Percentiles rank a stretch among this genome's conserved stretches.
Conservation (phyloP, 2,329 filamentous ascomycete species). For the Fusarium sp. region DNA sequence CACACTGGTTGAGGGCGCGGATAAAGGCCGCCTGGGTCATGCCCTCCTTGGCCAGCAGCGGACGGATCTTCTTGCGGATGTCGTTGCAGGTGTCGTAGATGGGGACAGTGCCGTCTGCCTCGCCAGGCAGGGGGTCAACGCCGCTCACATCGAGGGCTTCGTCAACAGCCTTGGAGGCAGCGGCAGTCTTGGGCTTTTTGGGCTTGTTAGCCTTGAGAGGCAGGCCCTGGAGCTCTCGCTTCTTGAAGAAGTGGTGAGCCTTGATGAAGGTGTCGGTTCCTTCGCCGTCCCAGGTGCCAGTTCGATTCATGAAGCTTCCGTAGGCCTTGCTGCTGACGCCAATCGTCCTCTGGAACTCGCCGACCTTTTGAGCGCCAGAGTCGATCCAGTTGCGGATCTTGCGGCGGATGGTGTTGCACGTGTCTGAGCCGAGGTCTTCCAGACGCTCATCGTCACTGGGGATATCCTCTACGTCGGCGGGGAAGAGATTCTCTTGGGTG, state of each 20-base stretch:
- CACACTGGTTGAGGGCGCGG: constrained; percentile 59
- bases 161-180: constrained; percentile 42
- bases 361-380: constrained; percentile 50
- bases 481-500: constrained; percentile 37
- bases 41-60: constrained; percentile 55
- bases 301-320: constrained; percentile 61
- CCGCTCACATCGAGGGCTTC: constrained; percentile 53
- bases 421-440: constrained; percentile 19
- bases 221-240: constrained; percentile 60
- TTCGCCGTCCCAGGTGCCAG: constrained; percentile 53
- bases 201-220: constrained; percentile 50
- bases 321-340: constrained; percentile 54
- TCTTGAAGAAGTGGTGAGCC: constrained; percentile 60
- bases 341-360: constrained; percentile 58
- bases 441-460: constrained; percentile 37
- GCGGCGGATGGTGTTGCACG: constrained; percentile 42
- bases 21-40: constrained; percentile 64
- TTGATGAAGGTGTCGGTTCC: constrained; percentile 50
- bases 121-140: constrained; percentile 57
- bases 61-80: constrained; percentile 66
- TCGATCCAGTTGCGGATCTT: constrained; percentile 43
- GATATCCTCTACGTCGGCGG: constrained; percentile 31
- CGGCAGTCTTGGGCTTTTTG: constrained; percentile 46
- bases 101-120: constrained; percentile 57
- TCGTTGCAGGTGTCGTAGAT: constrained; percentile 69